Evolutionary conservation across 352 stramenopile species (phyloP), one percentile per base, ranked within the genome.

Genomic region (Globisporangium takayamanum): DNA sequence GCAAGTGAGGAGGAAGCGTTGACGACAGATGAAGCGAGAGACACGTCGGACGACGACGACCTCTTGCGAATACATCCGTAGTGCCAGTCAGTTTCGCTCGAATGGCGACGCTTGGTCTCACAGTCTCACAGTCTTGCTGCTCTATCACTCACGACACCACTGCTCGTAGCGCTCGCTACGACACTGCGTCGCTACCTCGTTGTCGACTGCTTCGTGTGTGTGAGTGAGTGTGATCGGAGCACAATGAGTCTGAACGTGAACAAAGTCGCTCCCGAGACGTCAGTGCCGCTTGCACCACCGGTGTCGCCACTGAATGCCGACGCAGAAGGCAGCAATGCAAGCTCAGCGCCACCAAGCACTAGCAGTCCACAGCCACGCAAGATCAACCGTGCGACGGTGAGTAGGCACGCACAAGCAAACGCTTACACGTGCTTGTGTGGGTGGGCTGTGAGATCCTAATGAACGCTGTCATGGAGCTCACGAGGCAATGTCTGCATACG

Each of bases 381-480:
- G 3, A 62, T 70, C 46, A 55, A 73, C 49, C 62, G 58, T 11
- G 62, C 66, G 20, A 70, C 69, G 58, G 66, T 69, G 48, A 49
- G 22, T 8, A 6, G 20, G 16, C 25, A n/a, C 11, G 11, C n/a
- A 50, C 45, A 50, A 12, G 8, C 4, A 20, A 50, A 10, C 14
- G 46, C 25, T n/a, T 12, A 11, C 16, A 25, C 16, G 20, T 51
- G 10, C 15, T 37, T 51, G 47, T 36, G 15, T 54, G 5, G n/a
- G 20, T 20, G 15, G 11, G 25, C 20, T 26, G 2, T 36, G 51
- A 33, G 6, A 11, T 16, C 3, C n/a, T 8, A 14, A 12, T 18
- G 47, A 6, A 20, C 15, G n/a, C 22, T 22, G 22, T 22, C 22
- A 22, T 22, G 22, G 22, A 22, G 22, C 20, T 20, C 7, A 57